phyloP scores from a whole-genome alignment of 2,329 filamentous ascomycete genomes.

The Colletotrichum karsti region DNA sequence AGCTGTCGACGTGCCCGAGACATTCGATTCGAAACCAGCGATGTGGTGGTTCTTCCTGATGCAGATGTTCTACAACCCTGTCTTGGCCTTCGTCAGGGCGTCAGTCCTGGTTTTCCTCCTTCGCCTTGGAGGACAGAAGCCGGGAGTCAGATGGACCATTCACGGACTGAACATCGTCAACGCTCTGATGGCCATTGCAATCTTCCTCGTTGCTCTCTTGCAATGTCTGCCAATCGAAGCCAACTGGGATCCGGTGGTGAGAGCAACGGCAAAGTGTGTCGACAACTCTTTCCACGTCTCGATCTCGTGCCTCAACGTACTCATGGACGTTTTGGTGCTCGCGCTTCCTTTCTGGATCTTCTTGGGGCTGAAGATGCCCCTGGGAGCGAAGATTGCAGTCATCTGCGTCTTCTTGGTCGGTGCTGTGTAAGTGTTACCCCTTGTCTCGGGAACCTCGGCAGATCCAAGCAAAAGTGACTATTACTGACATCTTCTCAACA shows the following conservation, averaged over 20 bases:
- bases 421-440: conserved; percentile 38
- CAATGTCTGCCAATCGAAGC: conserved; percentile 43
- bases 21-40: conserved; percentile 30
- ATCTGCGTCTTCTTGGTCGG: conserved; percentile 50
- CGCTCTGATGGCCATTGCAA: conserved; percentile 37
- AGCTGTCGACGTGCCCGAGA: conserved; percentile 6
- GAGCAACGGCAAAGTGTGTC: conserved; percentile 24
- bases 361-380: conserved; percentile 46
- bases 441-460: background rate
- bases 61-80: conserved; percentile 54
- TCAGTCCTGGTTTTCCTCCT: conserved; percentile 56
- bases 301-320: conserved; percentile 37
- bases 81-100: conserved; percentile 53
- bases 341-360: conserved; percentile 51
- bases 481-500: conserved; percentile 18
- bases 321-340: conserved; percentile 44
- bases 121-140: conserved; percentile 47
- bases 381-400: conserved; percentile 45
- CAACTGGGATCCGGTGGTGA: conserved; percentile 36
- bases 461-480: background rate
- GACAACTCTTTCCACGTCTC: conserved; percentile 11
- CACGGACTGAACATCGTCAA: conserved; percentile 40
- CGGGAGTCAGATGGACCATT: conserved; percentile 40
- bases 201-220: conserved; percentile 43
- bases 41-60: conserved; percentile 42